phyloP scores from a whole-genome alignment of 495 filamentous ascomycete species.

The Aspergillus bridgeri region DNA sequence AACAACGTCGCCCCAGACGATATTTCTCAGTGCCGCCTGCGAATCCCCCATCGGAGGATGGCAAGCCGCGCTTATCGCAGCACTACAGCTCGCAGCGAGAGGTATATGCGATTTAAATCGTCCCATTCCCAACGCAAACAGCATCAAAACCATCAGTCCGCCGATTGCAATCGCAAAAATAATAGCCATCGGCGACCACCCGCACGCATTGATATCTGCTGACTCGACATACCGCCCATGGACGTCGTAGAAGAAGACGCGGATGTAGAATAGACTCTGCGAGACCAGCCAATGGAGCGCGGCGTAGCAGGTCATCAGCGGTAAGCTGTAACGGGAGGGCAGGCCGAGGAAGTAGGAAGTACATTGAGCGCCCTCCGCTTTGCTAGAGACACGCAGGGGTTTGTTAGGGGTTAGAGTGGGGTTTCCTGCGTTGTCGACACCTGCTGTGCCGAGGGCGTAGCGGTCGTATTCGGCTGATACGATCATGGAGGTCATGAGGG shows the following conservation, averaged over 20 bases:
- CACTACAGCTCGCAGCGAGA: constrained; percentile 25
- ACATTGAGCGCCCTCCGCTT: constrained; percentile 31
- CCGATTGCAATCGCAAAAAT: constrained; percentile 18
- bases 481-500: constrained; percentile 33
- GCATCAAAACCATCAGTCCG: constrained; percentile 6
- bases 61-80: constrained; percentile 27
- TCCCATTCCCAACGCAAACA: constrained; percentile 15
- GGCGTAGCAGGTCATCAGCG: constrained; percentile 20
- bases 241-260: constrained; percentile 4
- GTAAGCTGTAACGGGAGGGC: constrained; percentile 37
- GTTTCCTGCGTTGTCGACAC: background rate
- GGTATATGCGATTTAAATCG: constrained; percentile 25
- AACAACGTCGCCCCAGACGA: background rate
- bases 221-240: background rate
- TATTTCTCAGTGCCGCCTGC: background rate
- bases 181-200: constrained; percentile 26
- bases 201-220: constrained; percentile 11
- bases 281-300: constrained; percentile 40
- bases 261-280: constrained; percentile 30
- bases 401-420: constrained; percentile 19
- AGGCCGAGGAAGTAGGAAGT: constrained; percentile 38
- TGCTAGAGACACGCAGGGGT: constrained; percentile 31
- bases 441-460: constrained; percentile 4
- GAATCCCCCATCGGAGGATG: constrained; percentile 19
- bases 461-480: constrained; percentile 24